Conservation (phyloP, 2,329 filamentous ascomycete species). For the Blastomyces parvus region DNA sequence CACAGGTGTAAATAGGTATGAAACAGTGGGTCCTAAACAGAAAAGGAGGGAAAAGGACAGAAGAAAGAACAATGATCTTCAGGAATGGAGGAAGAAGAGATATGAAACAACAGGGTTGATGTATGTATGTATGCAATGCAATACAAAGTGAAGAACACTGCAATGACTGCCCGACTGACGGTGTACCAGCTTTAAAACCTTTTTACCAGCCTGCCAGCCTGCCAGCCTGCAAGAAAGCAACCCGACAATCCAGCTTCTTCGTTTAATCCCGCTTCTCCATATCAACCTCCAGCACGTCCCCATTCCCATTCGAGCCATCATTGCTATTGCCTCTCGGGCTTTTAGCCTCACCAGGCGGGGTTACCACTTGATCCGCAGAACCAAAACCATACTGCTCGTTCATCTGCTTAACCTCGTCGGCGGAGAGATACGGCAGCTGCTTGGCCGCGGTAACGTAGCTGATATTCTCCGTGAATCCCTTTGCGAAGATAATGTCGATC, state of each 20-base stretch:
- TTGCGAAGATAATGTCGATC: slow-evolving; percentile 24
- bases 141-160: background rate
- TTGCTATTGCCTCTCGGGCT: background rate
- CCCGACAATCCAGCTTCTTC: too few species aligned
- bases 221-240: background rate
- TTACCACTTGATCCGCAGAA: background rate
- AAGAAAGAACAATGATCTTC: background rate
- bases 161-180: background rate
- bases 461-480: slow-evolving; percentile 14
- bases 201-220: too few species aligned
- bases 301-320: background rate
- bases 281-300: background rate
- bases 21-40: background rate
- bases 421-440: slow-evolving; percentile 17
- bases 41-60: background rate
- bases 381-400: slow-evolving; percentile 14
- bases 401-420: slow-evolving; percentile 16
- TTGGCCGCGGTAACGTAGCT: slow-evolving; percentile 19
- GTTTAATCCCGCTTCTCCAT: background rate
- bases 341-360: background rate
- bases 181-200: background rate
- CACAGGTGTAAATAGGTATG: too few species aligned
- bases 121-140: background rate
- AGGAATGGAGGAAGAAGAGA: too few species aligned
- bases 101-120: background rate